phyloP scores from a whole-genome alignment of 371 early-diverging fungal genomes.

The Mucor piriformis region DNA sequence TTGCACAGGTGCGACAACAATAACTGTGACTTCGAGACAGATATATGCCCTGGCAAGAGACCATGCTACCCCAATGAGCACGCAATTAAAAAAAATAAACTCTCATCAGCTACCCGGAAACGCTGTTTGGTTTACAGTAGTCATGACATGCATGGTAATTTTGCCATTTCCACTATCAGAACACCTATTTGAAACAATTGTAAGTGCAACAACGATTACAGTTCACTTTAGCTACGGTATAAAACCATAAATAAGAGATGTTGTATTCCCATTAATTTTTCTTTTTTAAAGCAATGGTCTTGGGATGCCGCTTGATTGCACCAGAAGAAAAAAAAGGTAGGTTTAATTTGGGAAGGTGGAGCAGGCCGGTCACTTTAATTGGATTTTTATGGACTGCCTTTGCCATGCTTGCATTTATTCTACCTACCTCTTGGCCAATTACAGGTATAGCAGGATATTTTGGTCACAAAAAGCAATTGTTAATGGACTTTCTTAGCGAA shows the following conservation, averaged over 20 bases:
- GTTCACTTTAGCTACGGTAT: conserved; percentile 69
- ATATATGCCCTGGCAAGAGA: conserved; percentile 74
- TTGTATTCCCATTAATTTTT: background rate
- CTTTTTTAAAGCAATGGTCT: conserved; percentile 31
- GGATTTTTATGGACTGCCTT: conserved; percentile 38
- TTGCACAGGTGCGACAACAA: conserved; percentile 58
- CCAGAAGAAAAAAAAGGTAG: conserved; percentile 29
- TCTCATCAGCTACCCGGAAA: conserved; percentile 36
- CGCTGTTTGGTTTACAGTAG: conserved; percentile 47
- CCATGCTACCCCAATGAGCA: conserved; percentile 50
- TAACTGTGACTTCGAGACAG: conserved; percentile 62
- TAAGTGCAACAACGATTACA: conserved; percentile 72
- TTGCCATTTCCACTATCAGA: conserved; percentile 46
- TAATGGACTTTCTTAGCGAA: conserved; percentile 10
- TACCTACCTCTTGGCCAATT: conserved; percentile 47
- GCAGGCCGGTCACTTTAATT: conserved; percentile 25
- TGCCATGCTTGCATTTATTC: conserved; percentile 37
- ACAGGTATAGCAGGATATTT: conserved; percentile 13
- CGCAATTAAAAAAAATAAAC: conserved; percentile 35
- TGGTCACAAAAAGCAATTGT: background rate
- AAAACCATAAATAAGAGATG: background rate
- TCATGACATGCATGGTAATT: conserved; percentile 38
- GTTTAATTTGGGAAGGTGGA: conserved; percentile 36
- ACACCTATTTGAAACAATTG: conserved; percentile 58
- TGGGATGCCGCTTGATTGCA: conserved; percentile 31